Evolutionary conservation across 805 yeast genomes (phyloP), one percentile per base, ranked within the genome.

Genomic region (Barnettozyma salicaria): DNA sequence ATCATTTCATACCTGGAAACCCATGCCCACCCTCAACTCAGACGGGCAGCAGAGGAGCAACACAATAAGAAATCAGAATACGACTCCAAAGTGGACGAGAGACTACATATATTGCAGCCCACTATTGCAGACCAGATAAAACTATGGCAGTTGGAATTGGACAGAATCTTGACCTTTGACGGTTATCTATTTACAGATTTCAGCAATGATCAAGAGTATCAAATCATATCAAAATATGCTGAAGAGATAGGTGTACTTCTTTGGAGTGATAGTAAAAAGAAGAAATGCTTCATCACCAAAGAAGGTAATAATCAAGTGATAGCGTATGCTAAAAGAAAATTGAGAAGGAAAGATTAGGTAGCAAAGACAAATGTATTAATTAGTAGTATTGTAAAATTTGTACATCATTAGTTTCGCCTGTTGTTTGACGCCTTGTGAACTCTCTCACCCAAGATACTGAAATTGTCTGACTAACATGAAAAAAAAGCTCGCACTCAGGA

Each of bases 91-190:
- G 61, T 70, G 7, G 70, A 71, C 44, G 73, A 77, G 47, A 56
- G 72, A 44, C 50, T 78, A 41, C 79, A 80, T 53, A 65, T 92
- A 10, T 58, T 84, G 6, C 97, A 97, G 4, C 96, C 97, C 1
- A 92, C 96, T 0, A 95, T 92, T n/a, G 84, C 86, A 1, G 99
- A 92, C 60, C 99, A 92, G 58, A 85, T 92, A 49, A 80, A 79
- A 55, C 68, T 92, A 36, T 92, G 99, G 99, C 97, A 92, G 64
- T 67, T 92, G 42, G 99, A 92, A 57, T 62, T 89, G 63, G 97
- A 92, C 58, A 74, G 99, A 61, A 85, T 92, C 46, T 79, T 83
- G 48, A 75, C 92, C 1, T 83, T 77, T 34, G 86, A 80, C 20
- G 99, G 99, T 0, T 88, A 80, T 41, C 60, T 92, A 31, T 92